phyloP scores from a whole-genome alignment of 106 monocot genomes.

The Platanthera guangdongensis region DNA sequence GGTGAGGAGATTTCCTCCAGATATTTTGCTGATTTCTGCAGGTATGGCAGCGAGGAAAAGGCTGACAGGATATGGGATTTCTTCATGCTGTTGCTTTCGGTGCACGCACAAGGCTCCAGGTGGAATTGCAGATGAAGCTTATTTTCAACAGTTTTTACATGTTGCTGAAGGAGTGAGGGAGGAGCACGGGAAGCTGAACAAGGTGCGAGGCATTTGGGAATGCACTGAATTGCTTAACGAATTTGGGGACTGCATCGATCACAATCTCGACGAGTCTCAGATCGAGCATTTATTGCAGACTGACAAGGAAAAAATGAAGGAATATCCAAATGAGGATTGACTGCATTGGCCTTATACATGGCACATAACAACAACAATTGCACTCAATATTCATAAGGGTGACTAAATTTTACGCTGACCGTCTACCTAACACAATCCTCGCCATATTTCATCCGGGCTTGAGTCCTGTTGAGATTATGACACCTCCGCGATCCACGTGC shows the following conservation, averaged over 20 bases:
- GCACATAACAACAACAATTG: background rate
- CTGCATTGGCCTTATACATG: slow-evolving; percentile 77
- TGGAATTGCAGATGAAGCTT: too few species aligned
- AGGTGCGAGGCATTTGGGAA: slow-evolving; percentile 77
- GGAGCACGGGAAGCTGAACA: slow-evolving; percentile 55
- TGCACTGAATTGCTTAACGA: slow-evolving; percentile 64
- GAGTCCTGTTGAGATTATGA: too few species aligned
- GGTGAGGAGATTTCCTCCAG: too few species aligned
- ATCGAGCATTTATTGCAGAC: slow-evolving; percentile 88
- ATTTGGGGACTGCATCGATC: slow-evolving; percentile 74
- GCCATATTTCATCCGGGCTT: background rate
- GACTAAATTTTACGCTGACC: too few species aligned
- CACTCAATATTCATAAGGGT: background rate
- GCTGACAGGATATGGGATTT: too few species aligned
- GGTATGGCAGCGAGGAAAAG: too few species aligned
- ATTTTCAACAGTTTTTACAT: background rate
- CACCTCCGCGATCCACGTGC: too few species aligned
- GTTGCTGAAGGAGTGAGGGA: slow-evolving; percentile 54
- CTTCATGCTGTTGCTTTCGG: too few species aligned
- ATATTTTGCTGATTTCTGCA: too few species aligned
- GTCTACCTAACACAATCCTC: too few species aligned
- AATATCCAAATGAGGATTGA: slow-evolving; percentile 79
- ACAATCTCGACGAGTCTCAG: slow-evolving; percentile 75
- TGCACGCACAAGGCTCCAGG: too few species aligned
- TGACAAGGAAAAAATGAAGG: slow-evolving; percentile 72